Base-by-base conservation (phyloP, 2,329 filamentous ascomycete species). In the Alternaria sp. region DNA sequence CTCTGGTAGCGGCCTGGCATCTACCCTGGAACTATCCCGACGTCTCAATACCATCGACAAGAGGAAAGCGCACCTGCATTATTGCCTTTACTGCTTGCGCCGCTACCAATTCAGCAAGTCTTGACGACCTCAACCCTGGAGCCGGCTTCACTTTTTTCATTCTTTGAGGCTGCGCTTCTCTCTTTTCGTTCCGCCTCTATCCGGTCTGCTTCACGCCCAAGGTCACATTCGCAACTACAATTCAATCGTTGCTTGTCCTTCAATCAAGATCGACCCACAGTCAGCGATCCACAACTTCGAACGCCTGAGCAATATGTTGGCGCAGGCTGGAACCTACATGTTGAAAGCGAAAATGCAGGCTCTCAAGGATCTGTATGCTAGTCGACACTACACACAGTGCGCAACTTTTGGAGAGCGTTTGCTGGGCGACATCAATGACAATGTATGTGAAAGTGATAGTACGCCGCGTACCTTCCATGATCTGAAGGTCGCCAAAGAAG, bases 331-430 rank as follows among this genome's bases (percentile, higher is more conserved):
- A 11, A 72, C 73, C 60, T 46, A 55, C 33, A 66, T 71, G 10
- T 53, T 76, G 62, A 73, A 70, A 47, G 65, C 67, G 50, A 74
- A 68, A 28, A 71, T 78, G 46, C 67, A 71, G 23, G 66, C 68
- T 33, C 61, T 79, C 63, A 78, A 79, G 61, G 58, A 70, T 23
- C 66, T 78, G 37, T 79, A 79, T 61, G 64, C 73, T 15, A 74
- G 72, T 33, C 71, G 78, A 12, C 78, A 75, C 47, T 80, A 80
- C 59, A 67, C 73, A n/a, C 77, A 79, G 61, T 81, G 79, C 64
- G 73, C 74, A 21, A 70, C 66, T 14, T 73, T 55, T 25, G 70
- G 75, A 8, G 70, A 71, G 28, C 71, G 72, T 20, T 58, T 80
- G 30, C 55, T 74, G 25, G 59, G 58, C 12, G 65, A 72, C 41